Evolutionary conservation across 805 yeast species (phyloP), one percentile per base, ranked within the genome.

Genomic region (Myxozyma neotropica): DNA sequence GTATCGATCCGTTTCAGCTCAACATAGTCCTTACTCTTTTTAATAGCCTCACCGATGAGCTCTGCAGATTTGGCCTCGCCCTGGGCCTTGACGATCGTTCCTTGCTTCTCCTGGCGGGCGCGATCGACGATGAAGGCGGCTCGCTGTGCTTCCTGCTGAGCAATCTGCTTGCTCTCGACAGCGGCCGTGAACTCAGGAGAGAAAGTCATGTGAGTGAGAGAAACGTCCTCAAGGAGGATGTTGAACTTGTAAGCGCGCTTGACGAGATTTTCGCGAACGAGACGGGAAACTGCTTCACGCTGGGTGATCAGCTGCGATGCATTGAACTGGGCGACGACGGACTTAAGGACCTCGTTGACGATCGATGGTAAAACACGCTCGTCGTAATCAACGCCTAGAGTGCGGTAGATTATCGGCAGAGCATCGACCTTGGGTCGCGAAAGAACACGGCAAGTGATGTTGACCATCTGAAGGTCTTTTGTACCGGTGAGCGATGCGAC

Each of bases 21-120:
- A 52, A 94, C 96, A 74, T 94, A 94, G 74, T 93, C 99, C 75
- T 83, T 88, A 24, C 95, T 88, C 76, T 93, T 94, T 80, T 93
- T 94, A 75, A 94, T 93, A 55, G 99, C 98, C 67, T 94, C 99
- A 84, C 99, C 99, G 78, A 94, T 91, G 78, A 94, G 85, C 75
- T 92, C 96, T 35, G 99, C 99, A 55, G 97, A 88, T 73, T 89
- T 85, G 66, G 99, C 99, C 78, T 94, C 99, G 84, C 99, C 99
- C 74, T 90, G 89, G 12, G 99, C 98, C 75, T 88, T 90, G 58
- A 94, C 97, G 65, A 94, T 96, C 79, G 90, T 81, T 73, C 95
- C 96, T 77, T 94, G 98, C 75, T 94, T 94, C 78, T 94, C 98
- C 77, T 94, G 99, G 69, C 89, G 85, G 7, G 99, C 99, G 73